Evolutionary conservation across 805 yeast species (phyloP), one percentile per base, ranked within the genome.

Genomic region (Yarrowia porcina): DNA sequence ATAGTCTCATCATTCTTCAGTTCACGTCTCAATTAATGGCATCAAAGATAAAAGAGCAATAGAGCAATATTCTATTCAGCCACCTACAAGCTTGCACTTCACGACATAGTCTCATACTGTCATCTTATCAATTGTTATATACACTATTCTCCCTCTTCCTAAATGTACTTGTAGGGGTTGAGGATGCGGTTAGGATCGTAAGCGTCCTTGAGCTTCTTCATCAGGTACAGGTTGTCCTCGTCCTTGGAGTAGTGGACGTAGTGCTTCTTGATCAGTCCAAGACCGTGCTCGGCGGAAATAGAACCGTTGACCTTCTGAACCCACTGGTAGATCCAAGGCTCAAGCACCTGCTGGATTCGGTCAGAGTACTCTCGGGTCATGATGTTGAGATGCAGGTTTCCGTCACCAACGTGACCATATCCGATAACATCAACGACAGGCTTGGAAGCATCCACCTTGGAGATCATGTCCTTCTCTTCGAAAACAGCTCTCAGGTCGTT

Each of bases 331-430:
- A 94, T 94, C 76, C 88, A 94, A 49, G 99, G 99, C 75, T 94
- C 99, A 66, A 94, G 80, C 1, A 82, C 83, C 63, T 82, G 77
- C 76, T 94, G 98, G 63, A 94, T 89, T 27, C 80, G 83, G 73
- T 89, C 87, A 66, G 80, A 80, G 76, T 94, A 94, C 70, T 84
- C 82, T 74, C 97, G 83, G 17, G 91, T 96, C 44, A 96, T 87
- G 59, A 94, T 96, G 72, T 94, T 94, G 72, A 94, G 82, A 74
- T 94, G 99, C 70, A 94, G 79, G 76, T 94, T 94, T 61, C 99
- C 98, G 73, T 94, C 99, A 63, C 99, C 99, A 70, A 94, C 83
- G 72, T 94, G 99, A n/a, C 99, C 99, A 71, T 93, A 94, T 0
- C 99, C 99, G 67, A 93, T 86, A 11, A 96, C 96, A 65, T 84